A percentile compares a stretch with the other conserved stretches of the same genome.
Evolutionary conservation across 805 yeast genomes (phyloP).

Genomic region (Saccharomycopsis fermentans): DNA sequence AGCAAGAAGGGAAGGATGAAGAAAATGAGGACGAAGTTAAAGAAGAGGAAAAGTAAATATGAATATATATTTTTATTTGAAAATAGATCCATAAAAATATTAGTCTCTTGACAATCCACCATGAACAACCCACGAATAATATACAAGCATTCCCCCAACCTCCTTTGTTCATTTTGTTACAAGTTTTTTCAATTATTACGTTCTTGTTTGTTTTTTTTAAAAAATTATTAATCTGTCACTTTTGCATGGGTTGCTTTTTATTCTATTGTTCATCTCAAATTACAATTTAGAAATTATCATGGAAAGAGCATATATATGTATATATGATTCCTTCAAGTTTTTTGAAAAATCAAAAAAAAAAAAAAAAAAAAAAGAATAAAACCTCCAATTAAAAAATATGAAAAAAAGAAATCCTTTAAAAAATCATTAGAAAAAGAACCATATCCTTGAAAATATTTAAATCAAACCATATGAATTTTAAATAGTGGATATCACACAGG

Average conservation of each 20-base stretch:
- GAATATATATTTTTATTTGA: neutral
- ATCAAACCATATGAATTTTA: neutral
- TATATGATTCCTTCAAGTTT: no score
- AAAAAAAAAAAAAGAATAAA: no score
- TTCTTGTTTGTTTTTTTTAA: neutral
- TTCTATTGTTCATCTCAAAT: neutral
- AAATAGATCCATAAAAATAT: neutral
- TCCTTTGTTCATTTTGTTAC: neutral
- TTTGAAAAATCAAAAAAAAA: no score
- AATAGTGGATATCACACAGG: neutral
- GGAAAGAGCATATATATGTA: no score
- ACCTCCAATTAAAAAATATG: neutral
- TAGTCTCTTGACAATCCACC: neutral
- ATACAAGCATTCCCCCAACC: neutral
- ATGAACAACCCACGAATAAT: neutral
- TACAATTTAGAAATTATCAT: neutral
- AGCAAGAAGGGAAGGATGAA: slow-evolving; percentile 10
- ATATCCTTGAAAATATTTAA: neutral
- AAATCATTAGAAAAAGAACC: neutral
- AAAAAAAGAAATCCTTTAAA: neutral
- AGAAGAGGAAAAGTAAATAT: neutral
- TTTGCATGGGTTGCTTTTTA: slow-evolving; percentile 1
- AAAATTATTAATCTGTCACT: neutral
- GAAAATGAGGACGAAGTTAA: neutral
- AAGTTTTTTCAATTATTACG: neutral